These are phyloP conservation scores for Cryptococcus sp. DNA, from an alignment of 1,284 basidiomycete genomes.

Conservation along the genomic window DNA sequence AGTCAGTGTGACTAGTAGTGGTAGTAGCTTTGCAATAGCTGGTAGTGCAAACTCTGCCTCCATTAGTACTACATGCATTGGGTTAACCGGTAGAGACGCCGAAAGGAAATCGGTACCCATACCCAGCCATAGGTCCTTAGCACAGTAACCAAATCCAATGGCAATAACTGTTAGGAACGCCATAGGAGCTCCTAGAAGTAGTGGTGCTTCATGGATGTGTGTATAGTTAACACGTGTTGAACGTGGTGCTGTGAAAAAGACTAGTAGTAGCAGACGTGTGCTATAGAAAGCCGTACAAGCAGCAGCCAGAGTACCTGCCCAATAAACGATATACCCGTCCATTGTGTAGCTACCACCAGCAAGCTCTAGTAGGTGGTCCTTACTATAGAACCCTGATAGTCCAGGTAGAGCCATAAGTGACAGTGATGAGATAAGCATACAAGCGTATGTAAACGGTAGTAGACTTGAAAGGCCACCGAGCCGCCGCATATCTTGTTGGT, in stretches of 20 bases:
- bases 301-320: slow-evolving; percentile 42
- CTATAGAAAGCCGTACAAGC: slow-evolving; percentile 44
- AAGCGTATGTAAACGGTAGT: slow-evolving; percentile 42
- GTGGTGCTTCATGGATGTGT: slow-evolving; percentile 40
- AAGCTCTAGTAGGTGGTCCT: slow-evolving; percentile 39
- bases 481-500: slow-evolving; percentile 44
- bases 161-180: slow-evolving; percentile 39
- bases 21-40: slow-evolving; percentile 29
- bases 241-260: slow-evolving; percentile 43
- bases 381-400: slow-evolving; percentile 39
- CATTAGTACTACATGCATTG: slow-evolving; percentile 29
- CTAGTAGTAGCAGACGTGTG: slow-evolving; percentile 40
- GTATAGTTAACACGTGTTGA: slow-evolving; percentile 37
- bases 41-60: slow-evolving; percentile 39
- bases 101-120: slow-evolving; percentile 29
- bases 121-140: slow-evolving; percentile 40
- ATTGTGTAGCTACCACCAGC: slow-evolving; percentile 33
- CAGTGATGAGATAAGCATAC: slow-evolving; percentile 40
- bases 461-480: slow-evolving; percentile 38
- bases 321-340: slow-evolving; percentile 38
- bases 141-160: slow-evolving; percentile 44
- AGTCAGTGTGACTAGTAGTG: slow-evolving; percentile 28
- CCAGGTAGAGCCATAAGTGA: slow-evolving; percentile 40
- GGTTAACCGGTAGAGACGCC: slow-evolving; percentile 30
- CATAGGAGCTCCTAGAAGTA: slow-evolving; percentile 41